A percentile compares a stretch with the other conserved stretches of the same genome.
These are phyloP conservation scores for Hymenochaete sp. DNA, from an alignment of 1,284 basidiomycete genomes.

Conservation along the genomic window DNA sequence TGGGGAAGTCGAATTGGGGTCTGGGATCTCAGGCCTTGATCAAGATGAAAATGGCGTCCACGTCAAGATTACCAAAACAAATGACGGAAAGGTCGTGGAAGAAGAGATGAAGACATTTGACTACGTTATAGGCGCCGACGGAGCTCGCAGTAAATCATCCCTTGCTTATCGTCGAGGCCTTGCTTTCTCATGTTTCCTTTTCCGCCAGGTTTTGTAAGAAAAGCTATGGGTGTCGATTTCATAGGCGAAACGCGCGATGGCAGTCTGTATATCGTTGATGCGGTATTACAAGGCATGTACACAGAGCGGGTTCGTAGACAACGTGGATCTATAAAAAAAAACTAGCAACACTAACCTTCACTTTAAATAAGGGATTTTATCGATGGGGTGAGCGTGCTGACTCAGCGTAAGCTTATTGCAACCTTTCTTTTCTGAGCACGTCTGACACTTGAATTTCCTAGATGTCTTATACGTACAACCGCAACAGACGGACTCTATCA, in stretches of 20 bases:
- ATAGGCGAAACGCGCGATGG: slow-evolving; percentile 34
- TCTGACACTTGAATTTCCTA: not conserved
- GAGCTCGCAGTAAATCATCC: slow-evolving; percentile 27
- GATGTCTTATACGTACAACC: not conserved
- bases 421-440: not conserved
- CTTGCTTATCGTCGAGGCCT: not conserved
- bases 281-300: slow-evolving; percentile 29
- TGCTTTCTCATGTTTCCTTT: not conserved
- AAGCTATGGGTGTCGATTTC: slow-evolving; percentile 36
- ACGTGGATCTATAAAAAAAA: not conserved
- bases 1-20: slow-evolving; percentile 12
- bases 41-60: slow-evolving; percentile 12
- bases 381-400: not conserved
- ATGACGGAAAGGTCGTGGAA: not conserved
- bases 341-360: not conserved
- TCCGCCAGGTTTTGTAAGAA: slow-evolving; percentile 25
- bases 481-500: not conserved
- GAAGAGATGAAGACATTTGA: slow-evolving; percentile 6
- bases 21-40: slow-evolving; percentile 6
- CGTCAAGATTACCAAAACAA: slow-evolving; percentile 2
- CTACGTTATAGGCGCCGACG: slow-evolving; percentile 31
- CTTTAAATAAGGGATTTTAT: not conserved
- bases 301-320: too few relatives aligned
- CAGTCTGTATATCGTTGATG: slow-evolving; percentile 33
- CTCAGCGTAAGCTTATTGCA: not conserved